Percentiles rank a stretch among this genome's conserved stretches.
These are phyloP conservation scores for Apiospora sp. DNA, from an alignment of 2,329 filamentous ascomycete genomes.

Conservation along the genomic window DNA sequence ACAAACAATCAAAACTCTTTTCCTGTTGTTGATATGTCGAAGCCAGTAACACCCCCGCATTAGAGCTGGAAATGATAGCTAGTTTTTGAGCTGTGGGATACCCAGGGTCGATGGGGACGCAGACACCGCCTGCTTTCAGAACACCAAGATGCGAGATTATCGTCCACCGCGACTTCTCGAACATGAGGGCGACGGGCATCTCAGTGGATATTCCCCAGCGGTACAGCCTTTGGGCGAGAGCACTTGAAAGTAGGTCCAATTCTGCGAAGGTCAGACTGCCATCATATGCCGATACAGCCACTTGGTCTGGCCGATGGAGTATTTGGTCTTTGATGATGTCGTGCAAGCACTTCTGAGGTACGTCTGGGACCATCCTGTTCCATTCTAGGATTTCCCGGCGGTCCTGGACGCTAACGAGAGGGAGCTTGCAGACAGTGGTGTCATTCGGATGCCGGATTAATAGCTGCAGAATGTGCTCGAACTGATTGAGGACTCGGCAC, in stretches of 20 bases:
- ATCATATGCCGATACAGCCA: conserved; percentile 36
- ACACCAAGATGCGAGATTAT: conserved; percentile 44
- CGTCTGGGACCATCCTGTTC: background rate
- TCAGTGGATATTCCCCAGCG: background rate
- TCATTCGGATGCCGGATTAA: conserved; percentile 19
- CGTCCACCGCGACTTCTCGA: conserved; percentile 46
- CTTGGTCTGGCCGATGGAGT: background rate
- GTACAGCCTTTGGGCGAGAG: background rate
- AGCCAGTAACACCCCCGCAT: conserved; percentile 5
- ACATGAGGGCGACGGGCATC: conserved; percentile 41
- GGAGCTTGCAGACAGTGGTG: conserved; percentile 24
- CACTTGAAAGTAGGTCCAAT: conserved; percentile 35
- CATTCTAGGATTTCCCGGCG: conserved; percentile 23
- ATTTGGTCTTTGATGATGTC: conserved; percentile 17
- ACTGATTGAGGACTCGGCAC: conserved; percentile 23
- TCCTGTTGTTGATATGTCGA: background rate
- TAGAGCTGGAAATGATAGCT: conserved; percentile 16
- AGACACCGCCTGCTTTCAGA: conserved; percentile 45
- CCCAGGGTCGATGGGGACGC: conserved; percentile 32
- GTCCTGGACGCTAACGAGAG: conserved; percentile 26
- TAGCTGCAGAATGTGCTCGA: conserved; percentile 27
- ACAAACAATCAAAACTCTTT: too few species aligned
- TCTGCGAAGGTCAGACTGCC: conserved; percentile 40
- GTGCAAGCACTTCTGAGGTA: conserved; percentile 16
- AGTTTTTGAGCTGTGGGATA: background rate